Base-by-base conservation (phyloP, 495 filamentous ascomycete genomes). In the Aspergillus coremiiformis region DNA sequence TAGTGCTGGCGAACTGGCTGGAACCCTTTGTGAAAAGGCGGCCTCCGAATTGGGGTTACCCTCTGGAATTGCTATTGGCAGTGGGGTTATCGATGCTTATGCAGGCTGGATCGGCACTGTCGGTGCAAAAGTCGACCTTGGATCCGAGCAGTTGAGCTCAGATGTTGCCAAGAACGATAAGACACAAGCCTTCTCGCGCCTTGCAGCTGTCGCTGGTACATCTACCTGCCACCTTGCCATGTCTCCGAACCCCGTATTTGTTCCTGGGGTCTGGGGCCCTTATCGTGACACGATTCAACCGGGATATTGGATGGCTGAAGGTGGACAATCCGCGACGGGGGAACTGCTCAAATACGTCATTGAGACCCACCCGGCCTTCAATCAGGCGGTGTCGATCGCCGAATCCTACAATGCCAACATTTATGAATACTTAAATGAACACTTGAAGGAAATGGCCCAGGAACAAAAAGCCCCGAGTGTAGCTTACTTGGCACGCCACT, bases 81-180 rank as follows among this genome's bases (percentile, higher is more conserved):
- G 87, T 58, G 90, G 92, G 64, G 93, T 98, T 32, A 98, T 98
- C 56, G 93, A 98, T 70, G 92, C 93, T 5, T 98, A 98, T 66
- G 93, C 93, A 15, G 93, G 93, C 21, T 98, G 93, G 93, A 89
- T 98, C 52, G 93, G 93, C 32, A 96, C 92, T 3, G 93, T 98
- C n/a, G 92, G 93, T 46, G 90, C 93, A 12, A 96, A 96, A 66
- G 88, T 95, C 53, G 71, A 85, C 37, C 74, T 95, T 9, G 72
- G 69, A 35, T 67, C 73, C 23, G 76, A 80, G n/a, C 73, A 83
- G 19, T 68, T 90, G 8, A 81, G 79, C 59, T 66, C 74, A 10
- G 75, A 75, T 33, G 72, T 72, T 3, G 70, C 85, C 1, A 79
- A 84, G 50, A 92, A 90, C 68, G 88, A 94, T 64, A 80, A 86